Percentiles rank a stretch among this genome's conserved stretches.
phyloP scores from a whole-genome alignment of 2,329 filamentous ascomycete species.

The Thermothelomyces thermophilus region DNA sequence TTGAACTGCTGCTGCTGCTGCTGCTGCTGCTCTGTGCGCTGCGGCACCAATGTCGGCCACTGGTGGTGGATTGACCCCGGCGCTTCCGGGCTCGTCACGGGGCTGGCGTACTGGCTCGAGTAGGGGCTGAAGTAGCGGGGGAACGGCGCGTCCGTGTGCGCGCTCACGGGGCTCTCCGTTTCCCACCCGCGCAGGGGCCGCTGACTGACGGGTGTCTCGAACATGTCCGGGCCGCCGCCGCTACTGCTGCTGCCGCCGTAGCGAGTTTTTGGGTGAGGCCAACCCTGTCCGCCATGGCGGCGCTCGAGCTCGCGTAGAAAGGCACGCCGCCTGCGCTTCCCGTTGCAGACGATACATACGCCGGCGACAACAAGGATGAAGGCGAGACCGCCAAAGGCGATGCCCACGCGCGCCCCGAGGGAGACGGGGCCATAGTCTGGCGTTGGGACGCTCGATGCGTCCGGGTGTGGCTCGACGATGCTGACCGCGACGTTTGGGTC shows the following conservation, averaged over 20 bases:
- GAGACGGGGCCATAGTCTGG: conserved; percentile 42
- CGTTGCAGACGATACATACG: conserved; percentile 49
- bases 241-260: conserved; percentile 22
- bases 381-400: conserved; percentile 46
- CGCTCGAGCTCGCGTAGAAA: conserved; percentile 44
- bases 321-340: conserved; percentile 47
- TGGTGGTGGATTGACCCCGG: conserved; percentile 15
- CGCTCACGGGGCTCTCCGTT: conserved; percentile 43
- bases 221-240: conserved; percentile 34
- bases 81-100: conserved; percentile 38
- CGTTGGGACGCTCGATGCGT: conserved; percentile 33
- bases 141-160: conserved; percentile 28
- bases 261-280: conserved; percentile 34
- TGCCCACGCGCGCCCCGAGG: conserved; percentile 51
- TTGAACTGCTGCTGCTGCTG: conserved; percentile 28
- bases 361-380: conserved; percentile 43
- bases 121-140: conserved; percentile 54
- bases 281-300: conserved; percentile 34
- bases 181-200: conserved; percentile 46
- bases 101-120: conserved; percentile 53
- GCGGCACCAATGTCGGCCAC: conserved; percentile 24
- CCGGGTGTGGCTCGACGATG: conserved; percentile 43
- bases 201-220: conserved; percentile 50
- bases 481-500: conserved; percentile 38
- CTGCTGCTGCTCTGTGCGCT: too few species aligned